These are phyloP conservation scores for Blastocystis sp. DNA, from an alignment of 352 stramenopile genomes.

Conservation along the genomic window DNA sequence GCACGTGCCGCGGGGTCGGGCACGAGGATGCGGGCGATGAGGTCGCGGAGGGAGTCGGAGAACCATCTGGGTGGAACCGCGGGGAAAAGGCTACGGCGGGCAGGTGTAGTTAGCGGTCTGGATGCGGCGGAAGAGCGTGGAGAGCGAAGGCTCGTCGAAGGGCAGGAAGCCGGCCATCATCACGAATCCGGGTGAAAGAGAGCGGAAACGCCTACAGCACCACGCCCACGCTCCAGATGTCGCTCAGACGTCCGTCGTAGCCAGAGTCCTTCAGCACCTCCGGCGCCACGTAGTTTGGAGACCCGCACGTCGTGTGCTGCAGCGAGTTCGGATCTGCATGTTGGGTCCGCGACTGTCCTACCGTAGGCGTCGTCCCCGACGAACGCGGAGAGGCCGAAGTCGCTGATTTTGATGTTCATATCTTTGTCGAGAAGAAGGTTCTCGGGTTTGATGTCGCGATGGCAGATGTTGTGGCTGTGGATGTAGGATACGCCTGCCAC, in stretches of 20 bases:
- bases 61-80: conserved; percentile 66
- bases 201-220: conserved; percentile 81
- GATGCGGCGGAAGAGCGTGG: conserved; percentile 87
- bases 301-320: conserved; percentile 86
- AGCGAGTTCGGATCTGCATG: conserved; percentile 70
- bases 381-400: conserved; percentile 90
- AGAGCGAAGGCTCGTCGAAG: conserved; percentile 85
- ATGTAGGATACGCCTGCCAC: conserved; percentile 89
- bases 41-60: conserved; percentile 71
- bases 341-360: background rate
- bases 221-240: conserved; percentile 94
- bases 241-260: conserved; percentile 79
- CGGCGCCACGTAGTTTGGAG: conserved; percentile 86
- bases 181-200: conserved; percentile 60
- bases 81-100: conserved; percentile 63
- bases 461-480: conserved; percentile 87
- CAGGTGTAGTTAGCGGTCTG: conserved; percentile 85
- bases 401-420: conserved; percentile 93
- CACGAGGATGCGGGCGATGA: conserved; percentile 81
- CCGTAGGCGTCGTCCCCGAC: conserved; percentile 63
- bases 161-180: conserved; percentile 79
- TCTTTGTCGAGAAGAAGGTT: conserved; percentile 88
- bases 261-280: conserved; percentile 82
- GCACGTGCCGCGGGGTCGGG: conserved; percentile 76
- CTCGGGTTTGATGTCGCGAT: conserved; percentile 82